Conservation (phyloP, 192 early-diverging fungal species). For the Coemansia asiatica region DNA sequence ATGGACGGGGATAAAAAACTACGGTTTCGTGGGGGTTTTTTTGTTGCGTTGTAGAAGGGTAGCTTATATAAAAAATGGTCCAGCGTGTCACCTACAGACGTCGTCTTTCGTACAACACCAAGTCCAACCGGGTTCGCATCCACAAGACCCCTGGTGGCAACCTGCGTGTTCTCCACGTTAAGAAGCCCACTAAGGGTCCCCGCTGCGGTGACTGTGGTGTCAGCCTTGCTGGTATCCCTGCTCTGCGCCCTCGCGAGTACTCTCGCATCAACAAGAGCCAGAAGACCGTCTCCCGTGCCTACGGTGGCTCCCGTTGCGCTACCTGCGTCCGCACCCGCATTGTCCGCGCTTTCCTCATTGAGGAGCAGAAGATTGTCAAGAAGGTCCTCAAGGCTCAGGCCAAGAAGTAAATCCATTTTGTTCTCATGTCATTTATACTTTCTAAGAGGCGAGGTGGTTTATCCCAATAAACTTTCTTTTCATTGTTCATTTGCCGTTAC, state of each 20-base stretch:
- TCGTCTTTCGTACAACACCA: constrained; percentile 87
- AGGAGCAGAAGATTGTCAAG: constrained; percentile 99
- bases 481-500: not conserved
- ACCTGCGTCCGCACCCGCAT: constrained; percentile 85
- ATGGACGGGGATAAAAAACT: not conserved
- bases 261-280: constrained; percentile 86
- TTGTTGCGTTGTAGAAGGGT: constrained; percentile 23
- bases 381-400: constrained; percentile 86
- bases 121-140: constrained; percentile 75
- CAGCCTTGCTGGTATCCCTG: constrained; percentile 84
- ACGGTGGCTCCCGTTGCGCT: constrained; percentile 95
- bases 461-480: constrained; percentile 4
- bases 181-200: constrained; percentile 88
- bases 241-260: constrained; percentile 92
- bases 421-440: not conserved
- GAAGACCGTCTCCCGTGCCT: constrained; percentile 92
- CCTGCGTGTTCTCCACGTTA: constrained; percentile 86
- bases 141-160: constrained; percentile 86
- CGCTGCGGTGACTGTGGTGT: constrained; percentile 97
- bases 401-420: constrained; percentile 50
- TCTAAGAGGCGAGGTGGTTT: no score
- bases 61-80: constrained; percentile 50
- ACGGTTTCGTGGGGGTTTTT: not conserved
- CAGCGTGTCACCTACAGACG: constrained; percentile 85
- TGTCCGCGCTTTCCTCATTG: constrained; percentile 97